phyloP scores from a whole-genome alignment of 1,284 basidiomycete species.

The Puccinia brachypodii region DNA sequence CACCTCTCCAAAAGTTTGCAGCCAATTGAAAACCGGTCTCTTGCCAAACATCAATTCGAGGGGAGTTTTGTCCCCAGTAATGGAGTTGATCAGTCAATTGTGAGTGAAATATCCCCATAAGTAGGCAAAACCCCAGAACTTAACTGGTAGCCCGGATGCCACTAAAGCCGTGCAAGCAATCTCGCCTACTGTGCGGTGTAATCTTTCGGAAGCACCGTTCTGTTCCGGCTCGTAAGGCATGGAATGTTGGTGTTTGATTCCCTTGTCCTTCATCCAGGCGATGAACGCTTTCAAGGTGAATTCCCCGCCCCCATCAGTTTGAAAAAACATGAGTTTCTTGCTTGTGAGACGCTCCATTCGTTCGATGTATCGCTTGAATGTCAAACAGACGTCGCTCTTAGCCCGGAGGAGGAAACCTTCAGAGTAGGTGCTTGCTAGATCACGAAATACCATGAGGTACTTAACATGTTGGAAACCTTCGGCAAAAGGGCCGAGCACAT shows the following conservation, averaged over 20 bases:
- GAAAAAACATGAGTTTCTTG: not conserved
- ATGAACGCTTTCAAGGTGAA: constrained; percentile 10
- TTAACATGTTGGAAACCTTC: not conserved
- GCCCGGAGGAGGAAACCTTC: not conserved
- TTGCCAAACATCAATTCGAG: constrained; percentile 3
- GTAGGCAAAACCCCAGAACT: constrained; percentile 33
- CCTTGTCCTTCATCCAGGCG: constrained; percentile 11
- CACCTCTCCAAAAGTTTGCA: constrained; percentile 24
- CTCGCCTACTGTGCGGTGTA: constrained; percentile 23
- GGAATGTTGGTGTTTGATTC: constrained; percentile 19
- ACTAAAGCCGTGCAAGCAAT: constrained; percentile 6
- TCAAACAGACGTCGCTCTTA: not conserved
- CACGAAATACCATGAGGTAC: not conserved
- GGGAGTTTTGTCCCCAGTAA: constrained; percentile 9
- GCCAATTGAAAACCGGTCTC: not conserved
- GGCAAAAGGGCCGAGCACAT: constrained; percentile 23
- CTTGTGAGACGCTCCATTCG: not conserved
- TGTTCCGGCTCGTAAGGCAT: constrained; percentile 34
- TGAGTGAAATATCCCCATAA: constrained; percentile 14
- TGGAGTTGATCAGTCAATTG: constrained; percentile 27
- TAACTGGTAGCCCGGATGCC: not conserved
- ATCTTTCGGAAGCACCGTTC: constrained; percentile 28
- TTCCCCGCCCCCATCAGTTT: constrained; percentile 25
- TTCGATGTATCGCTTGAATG: constrained; percentile 13
- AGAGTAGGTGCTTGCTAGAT: constrained; percentile 17